Evolutionary conservation across 192 early-diverging fungal genomes (phyloP).

Genomic region (Umbelopsis sp.): DNA sequence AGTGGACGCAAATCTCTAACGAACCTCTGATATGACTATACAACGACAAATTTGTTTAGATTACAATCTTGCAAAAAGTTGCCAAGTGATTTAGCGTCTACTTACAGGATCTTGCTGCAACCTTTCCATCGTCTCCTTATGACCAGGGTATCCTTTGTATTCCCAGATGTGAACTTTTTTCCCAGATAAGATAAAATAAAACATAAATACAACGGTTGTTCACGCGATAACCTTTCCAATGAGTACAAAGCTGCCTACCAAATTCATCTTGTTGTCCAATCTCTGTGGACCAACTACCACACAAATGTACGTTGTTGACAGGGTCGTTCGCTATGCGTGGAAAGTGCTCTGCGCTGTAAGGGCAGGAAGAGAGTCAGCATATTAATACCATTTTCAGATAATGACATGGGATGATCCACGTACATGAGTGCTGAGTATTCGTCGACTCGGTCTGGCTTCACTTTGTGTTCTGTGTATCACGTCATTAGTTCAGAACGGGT

Average conservation of each 20-base stretch:
- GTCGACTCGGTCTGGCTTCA: slow-evolving; percentile 83
- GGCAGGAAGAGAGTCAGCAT: background rate
- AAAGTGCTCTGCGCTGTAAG: slow-evolving; percentile 71
- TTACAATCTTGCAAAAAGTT: background rate
- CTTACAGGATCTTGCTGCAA: slow-evolving; percentile 65
- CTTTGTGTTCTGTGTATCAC: slow-evolving; percentile 64
- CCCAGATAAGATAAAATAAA: background rate
- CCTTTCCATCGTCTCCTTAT: slow-evolving; percentile 64
- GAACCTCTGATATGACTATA: slow-evolving; percentile 64
- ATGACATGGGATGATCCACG: background rate
- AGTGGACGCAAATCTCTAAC: slow-evolving; percentile 69
- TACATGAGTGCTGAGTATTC: slow-evolving; percentile 82
- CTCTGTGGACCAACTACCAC: slow-evolving; percentile 87
- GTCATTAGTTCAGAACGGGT: background rate
- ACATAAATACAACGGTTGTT: background rate
- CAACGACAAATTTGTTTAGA: background rate
- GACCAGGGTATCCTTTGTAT: slow-evolving; percentile 87
- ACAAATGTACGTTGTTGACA: slow-evolving; percentile 76
- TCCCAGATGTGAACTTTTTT: slow-evolving; percentile 89
- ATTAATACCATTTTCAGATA: background rate
- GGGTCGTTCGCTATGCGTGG: slow-evolving; percentile 77
- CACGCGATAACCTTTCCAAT: background rate
- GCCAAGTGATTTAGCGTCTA: background rate
- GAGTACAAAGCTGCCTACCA: slow-evolving; percentile 49
- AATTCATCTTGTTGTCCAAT: slow-evolving; percentile 89